Conservation (phyloP, 2,329 filamentous ascomycete species). For the Blumeria hordei region DNA sequence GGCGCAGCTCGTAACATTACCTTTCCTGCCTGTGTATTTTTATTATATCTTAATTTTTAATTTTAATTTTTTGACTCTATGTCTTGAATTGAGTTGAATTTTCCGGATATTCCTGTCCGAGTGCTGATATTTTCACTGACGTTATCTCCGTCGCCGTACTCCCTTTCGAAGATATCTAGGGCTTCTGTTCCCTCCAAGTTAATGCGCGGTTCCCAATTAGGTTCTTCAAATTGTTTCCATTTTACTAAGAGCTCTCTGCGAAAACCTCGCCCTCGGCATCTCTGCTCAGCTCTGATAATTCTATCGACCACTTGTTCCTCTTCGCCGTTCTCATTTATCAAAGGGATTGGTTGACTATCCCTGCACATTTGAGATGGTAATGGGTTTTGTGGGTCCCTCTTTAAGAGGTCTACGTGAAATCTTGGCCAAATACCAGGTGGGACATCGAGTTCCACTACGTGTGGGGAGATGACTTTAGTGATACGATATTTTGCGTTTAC, state of each 20-base stretch:
- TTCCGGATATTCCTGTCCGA: not conserved
- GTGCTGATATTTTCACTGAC: not conserved
- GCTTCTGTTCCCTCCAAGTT: not conserved
- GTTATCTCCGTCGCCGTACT: not conserved
- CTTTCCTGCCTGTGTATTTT: not conserved
- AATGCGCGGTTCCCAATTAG: not conserved
- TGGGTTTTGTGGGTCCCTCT: not conserved
- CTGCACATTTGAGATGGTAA: not conserved
- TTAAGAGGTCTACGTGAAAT: not conserved
- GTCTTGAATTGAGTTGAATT: no score
- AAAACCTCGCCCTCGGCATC: not conserved
- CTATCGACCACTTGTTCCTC: not conserved
- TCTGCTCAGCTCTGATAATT: not conserved
- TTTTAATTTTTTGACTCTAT: not conserved
- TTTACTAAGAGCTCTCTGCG: not conserved
- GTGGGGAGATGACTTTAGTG: not conserved
- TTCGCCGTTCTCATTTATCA: not conserved
- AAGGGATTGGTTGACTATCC: not conserved
- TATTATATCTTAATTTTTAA: not conserved
- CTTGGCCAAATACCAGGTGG: not conserved
- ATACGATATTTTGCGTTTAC: not conserved
- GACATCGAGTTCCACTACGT: not conserved
- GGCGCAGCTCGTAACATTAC: not conserved
- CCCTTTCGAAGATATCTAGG: not conserved
- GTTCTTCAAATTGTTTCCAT: slow-evolving; percentile 1